phyloP scores from a whole-genome alignment of 805 yeast genomes.

The Spathaspora arborariae region DNA sequence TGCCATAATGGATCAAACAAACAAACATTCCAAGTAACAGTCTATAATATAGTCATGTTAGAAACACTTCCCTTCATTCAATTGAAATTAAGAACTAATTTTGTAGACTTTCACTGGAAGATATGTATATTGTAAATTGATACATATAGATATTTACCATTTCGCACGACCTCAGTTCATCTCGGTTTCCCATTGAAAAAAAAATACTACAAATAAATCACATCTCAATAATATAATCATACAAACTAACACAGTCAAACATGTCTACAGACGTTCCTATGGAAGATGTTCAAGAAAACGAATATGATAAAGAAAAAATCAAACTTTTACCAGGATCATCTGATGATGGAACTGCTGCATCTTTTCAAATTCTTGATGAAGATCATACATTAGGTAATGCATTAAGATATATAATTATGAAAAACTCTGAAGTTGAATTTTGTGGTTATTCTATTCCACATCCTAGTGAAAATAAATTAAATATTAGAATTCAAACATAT shows the following conservation, averaged over 20 bases:
- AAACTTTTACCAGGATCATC: slow-evolving; percentile 78
- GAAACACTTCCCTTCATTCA: too few species aligned
- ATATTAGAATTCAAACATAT: slow-evolving; percentile 91
- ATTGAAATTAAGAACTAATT: too few species aligned
- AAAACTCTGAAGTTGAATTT: slow-evolving; percentile 96
- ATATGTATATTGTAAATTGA: too few species aligned
- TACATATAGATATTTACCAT: background rate
- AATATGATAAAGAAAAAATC: slow-evolving; percentile 53
- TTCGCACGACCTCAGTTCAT: background rate
- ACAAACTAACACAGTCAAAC: background rate
- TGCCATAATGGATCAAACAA: too few species aligned
- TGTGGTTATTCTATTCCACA: slow-evolving; percentile 99
- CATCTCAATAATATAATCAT: background rate
- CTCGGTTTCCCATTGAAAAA: background rate
- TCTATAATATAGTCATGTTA: too few species aligned
- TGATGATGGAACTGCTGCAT: slow-evolving; percentile 91
- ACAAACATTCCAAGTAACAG: too few species aligned
- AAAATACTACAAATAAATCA: background rate
- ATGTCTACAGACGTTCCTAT: slow-evolving; percentile 15
- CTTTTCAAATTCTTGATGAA: slow-evolving; percentile 88
- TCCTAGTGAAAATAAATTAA: slow-evolving; percentile 88
- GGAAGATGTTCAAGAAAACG: slow-evolving; percentile 36
- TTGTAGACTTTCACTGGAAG: too few species aligned
- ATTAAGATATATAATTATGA: slow-evolving; percentile 89
- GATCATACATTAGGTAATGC: slow-evolving; percentile 97